Evolutionary conservation across 2,329 filamentous ascomycete genomes (phyloP), one percentile per base, ranked within the genome.

Genomic region (Phaeosphaeriaceae sp.): DNA sequence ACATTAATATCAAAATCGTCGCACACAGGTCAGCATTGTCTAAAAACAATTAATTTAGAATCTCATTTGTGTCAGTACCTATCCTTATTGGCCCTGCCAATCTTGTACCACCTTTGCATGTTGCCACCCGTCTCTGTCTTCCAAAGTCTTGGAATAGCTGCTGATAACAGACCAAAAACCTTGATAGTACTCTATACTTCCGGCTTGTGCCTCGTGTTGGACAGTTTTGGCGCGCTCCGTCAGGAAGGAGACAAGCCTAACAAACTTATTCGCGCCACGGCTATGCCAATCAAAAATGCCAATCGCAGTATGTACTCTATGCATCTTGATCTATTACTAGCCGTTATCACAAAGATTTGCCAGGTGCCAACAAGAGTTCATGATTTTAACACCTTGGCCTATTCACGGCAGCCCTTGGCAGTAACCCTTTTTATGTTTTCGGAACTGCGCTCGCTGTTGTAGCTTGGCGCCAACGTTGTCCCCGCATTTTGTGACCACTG

Each of bases 391-490:
- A 8, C 21, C 52, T 55, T 55, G 48, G 48, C 52, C 42, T 29
- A 21, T 42, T 26, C 46, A 48, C 17, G 32, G 37, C 39, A 33
- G 29, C 28, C 35, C 21, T 40, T 43, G 44, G 54, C 50, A 8
- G 34, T 15, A 23, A 20, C 15, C 43, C 45, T 50, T 35, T 34
- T 26, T 26, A 40, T 26, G 35, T 32, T 21, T 26, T 33, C 21
- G 43, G 29, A 15, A 29, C 20, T 33, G 41, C 39, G 43, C 34
- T 15, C 23, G 30, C 30, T 50, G 48, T 36, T 49, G 49, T 42
- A 36, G 35, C 58, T 63, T 51, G 55, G 60, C 55, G 52, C 60
- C 60, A 62, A 61, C 36, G 23, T 18, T 15, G 18, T 21, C 33
- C 42, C 18, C 52, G 44, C 36, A 43, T 35, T 45, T 23, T 33